Evolutionary conservation across 495 filamentous ascomycete genomes (phyloP), one percentile per base, ranked within the genome.

Genomic region (Bacidia rubella): DNA sequence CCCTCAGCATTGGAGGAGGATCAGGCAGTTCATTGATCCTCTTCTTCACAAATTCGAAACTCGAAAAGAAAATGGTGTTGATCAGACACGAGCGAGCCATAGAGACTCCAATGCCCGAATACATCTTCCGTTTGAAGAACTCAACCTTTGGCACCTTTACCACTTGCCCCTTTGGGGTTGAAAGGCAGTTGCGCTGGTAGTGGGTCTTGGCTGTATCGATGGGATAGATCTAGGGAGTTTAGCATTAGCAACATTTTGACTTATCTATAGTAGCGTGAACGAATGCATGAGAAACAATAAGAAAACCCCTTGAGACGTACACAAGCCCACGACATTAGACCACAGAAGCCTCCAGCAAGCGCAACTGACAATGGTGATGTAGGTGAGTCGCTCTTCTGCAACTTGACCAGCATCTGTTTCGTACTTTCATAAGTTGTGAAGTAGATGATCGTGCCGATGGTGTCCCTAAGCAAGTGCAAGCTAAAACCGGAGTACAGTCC

Each of bases 131-230:
- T 56, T 80, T 77, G 65, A 86, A 84, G 63, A 85, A 87, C 44
- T 76, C 69, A 53, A 90, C 84, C 63, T 81, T 82, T 17, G 85
- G 80, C 41, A 70, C 69, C 24, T 70, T 70, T 26, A 76, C 68
- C 19, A 76, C 74, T 51, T 74, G 74, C 39, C 79, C 75, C 17
- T 75, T 77, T 24, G 76, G 72, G 60, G 79, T 79, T 51, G 82
- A 80, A 27, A 92, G 71, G 43, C 85, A 80, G 58, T 88, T 86
- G 20, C 84, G 75, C 62, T 92, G 86, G 64, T 88, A 92, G 52
- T 84, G 82, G 56, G 78, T 83, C 66, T 92, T 92, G 9, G 83
- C 85, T 5, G 84, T 84, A 65, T 92, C 86, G 59, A 92, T 81
- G 10, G 86, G 86, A 64, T 90, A 74, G 42, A 77, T 80, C 76